phyloP scores from a whole-genome alignment of 768 basidiomycete genomes.

The Psilocybe azurescens region DNA sequence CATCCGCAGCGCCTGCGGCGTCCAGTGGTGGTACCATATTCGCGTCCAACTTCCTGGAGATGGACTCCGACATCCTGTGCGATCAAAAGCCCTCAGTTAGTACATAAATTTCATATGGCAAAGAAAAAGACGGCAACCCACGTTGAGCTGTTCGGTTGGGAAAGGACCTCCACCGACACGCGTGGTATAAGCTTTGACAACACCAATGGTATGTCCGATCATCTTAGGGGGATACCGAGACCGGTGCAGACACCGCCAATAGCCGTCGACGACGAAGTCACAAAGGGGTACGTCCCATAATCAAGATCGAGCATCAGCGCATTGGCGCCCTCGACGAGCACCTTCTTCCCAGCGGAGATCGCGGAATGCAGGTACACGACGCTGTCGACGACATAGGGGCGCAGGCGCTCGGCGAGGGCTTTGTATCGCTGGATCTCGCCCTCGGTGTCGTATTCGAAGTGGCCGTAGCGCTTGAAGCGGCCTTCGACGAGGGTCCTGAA shows the following conservation, averaged over 20 bases:
- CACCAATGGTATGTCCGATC: conserved; percentile 89
- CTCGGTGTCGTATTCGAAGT: conserved; percentile 99
- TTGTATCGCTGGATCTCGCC: conserved; percentile 94
- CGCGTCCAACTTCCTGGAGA: conserved; percentile 91
- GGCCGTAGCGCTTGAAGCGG: conserved; percentile 95
- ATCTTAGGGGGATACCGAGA: conserved; percentile 94
- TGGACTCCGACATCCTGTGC: conserved; percentile 79
- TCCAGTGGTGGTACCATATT: conserved; percentile 94
- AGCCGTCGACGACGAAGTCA: conserved; percentile 92
- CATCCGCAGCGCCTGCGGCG: conserved; percentile 93
- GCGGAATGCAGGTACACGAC: conserved; percentile 85
- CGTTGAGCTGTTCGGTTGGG: conserved; percentile 94
- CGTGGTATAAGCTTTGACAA: conserved; percentile 98
- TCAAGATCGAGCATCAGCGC: conserved; percentile 99
- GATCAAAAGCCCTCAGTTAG: conserved; percentile 9
- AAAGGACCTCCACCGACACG: conserved; percentile 99
- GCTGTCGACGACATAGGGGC: conserved; percentile 90
- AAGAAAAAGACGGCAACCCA: conserved; percentile 37
- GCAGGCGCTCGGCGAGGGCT: conserved; percentile 83
- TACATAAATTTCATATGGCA: background rate
- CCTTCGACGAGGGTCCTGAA: conserved; percentile 97
- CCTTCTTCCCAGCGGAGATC: conserved; percentile 71
- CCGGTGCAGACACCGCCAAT: conserved; percentile 98
- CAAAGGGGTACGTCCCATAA: conserved; percentile 97
- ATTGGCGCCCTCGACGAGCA: conserved; percentile 97